These are phyloP conservation scores for Cyberlindnera subsufficiens DNA, from an alignment of 805 yeast genomes.

Conservation along the genomic window DNA sequence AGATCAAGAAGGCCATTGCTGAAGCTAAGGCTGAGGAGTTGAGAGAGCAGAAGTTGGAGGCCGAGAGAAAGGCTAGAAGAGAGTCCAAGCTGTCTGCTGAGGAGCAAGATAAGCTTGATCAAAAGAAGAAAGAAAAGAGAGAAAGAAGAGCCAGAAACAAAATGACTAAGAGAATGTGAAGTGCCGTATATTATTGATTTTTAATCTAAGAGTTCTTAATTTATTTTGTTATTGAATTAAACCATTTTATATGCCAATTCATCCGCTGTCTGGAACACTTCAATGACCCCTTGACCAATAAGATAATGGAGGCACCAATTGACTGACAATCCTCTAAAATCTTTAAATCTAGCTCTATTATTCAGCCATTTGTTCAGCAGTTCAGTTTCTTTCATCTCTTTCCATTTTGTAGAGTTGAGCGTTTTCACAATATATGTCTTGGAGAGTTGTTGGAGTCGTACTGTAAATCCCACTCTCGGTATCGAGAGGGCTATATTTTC, in stretches of 20 bases:
- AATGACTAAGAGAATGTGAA: slow-evolving; percentile 19
- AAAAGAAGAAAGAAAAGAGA: slow-evolving; percentile 75
- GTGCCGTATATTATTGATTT: neutral
- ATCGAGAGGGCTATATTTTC: slow-evolving; percentile 36
- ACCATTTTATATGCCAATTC: slow-evolving; percentile 24
- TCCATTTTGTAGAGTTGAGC: slow-evolving; percentile 31
- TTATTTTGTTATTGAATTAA: neutral
- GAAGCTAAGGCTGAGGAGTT: slow-evolving; percentile 60
- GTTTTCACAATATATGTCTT: slow-evolving; percentile 37
- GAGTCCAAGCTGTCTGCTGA: slow-evolving; percentile 56
- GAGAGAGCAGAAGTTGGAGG: slow-evolving; percentile 66
- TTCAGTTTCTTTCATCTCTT: slow-evolving; percentile 38
- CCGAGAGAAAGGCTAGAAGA: slow-evolving; percentile 59
- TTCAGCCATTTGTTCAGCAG: slow-evolving; percentile 41
- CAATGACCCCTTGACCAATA: slow-evolving; percentile 46
- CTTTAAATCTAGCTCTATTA: slow-evolving; percentile 37
- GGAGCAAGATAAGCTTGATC: slow-evolving; percentile 73
- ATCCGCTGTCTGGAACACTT: slow-evolving; percentile 46
- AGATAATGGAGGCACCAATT: slow-evolving; percentile 46
- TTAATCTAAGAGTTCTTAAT: neutral
- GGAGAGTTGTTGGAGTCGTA: slow-evolving; percentile 39
- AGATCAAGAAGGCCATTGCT: slow-evolving; percentile 65
- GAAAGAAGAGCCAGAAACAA: slow-evolving; percentile 67
- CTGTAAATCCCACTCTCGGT: slow-evolving; percentile 45
- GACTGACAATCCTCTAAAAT: slow-evolving; percentile 45